Percentiles rank a stretch among this genome's conserved stretches.
phyloP scores from a whole-genome alignment of 148 eudicot species.

The Fagopyrum tataricum region DNA sequence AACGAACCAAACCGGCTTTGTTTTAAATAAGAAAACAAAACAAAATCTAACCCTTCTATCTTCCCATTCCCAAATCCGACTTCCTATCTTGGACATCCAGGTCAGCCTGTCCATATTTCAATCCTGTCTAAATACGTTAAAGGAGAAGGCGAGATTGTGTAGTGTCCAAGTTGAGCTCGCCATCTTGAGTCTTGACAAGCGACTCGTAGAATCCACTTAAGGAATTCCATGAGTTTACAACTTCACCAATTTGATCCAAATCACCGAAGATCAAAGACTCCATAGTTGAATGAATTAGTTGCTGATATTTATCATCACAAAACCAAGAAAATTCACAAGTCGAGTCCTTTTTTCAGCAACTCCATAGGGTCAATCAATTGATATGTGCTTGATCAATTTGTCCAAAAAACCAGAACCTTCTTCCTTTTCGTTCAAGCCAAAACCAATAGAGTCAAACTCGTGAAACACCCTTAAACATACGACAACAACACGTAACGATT shows the following conservation, averaged over 20 bases:
- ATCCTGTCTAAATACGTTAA: no score
- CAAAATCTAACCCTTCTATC: no score
- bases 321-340: constrained; percentile 56
- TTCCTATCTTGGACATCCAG: no score
- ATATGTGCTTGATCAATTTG: constrained; percentile 58
- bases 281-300: constrained; percentile 75
- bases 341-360: constrained; percentile 49
- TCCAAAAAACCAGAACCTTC: constrained; percentile 28
- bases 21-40: no score
- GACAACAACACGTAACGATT: constrained; percentile 66
- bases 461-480: constrained; percentile 74
- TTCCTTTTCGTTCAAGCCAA: constrained; percentile 35
- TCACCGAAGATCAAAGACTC: constrained; percentile 70
- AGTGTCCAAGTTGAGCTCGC: constrained; percentile 86
- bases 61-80: no score
- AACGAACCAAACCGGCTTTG: no score
- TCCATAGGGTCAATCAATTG: constrained; percentile 63
- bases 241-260: constrained; percentile 46
- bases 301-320: constrained; percentile 75
- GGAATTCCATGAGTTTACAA: constrained; percentile 76
- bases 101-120: no score
- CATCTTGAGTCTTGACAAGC: constrained; percentile 78
- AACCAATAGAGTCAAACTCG: constrained; percentile 54
- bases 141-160: constrained; percentile 71
- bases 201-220: constrained; percentile 62